Evolutionary conservation across 306 rosid genomes (phyloP).

Genomic region (Pterocarpus macrocarpus): DNA sequence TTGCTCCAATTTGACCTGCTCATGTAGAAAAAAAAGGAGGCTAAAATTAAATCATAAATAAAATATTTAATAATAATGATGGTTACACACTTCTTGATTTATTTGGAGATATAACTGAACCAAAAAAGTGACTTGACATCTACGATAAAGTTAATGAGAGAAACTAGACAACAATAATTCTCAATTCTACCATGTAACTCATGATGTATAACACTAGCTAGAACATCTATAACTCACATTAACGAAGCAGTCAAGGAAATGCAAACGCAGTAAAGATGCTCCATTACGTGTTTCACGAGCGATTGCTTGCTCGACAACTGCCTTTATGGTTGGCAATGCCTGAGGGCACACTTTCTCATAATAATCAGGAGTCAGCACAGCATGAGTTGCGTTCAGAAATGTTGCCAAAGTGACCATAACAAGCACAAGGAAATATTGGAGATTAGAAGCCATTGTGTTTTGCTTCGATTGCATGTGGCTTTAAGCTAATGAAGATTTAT

Average conservation of each 20-base stretch:
- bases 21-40: too few species aligned
- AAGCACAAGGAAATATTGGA: constrained; percentile 32
- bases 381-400: constrained; percentile 18
- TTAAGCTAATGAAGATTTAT: background rate
- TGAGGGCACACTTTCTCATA: constrained; percentile 46
- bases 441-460: constrained; percentile 36
- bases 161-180: too few species aligned
- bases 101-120: too few species aligned
- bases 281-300: constrained; percentile 32
- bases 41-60: too few species aligned
- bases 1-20: too few species aligned
- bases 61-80: too few species aligned
- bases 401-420: constrained; percentile 38
- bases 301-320: constrained; percentile 30
- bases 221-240: constrained; percentile 37
- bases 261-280: constrained; percentile 49
- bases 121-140: too few species aligned
- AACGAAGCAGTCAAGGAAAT: constrained; percentile 56
- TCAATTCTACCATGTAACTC: too few species aligned
- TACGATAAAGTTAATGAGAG: too few species aligned
- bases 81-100: too few species aligned
- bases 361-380: constrained; percentile 25
- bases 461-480: constrained; percentile 14
- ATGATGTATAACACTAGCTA: too few species aligned
- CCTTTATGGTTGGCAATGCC: constrained; percentile 40